Evolutionary conservation across 2,329 filamentous ascomycete species (phyloP).

Genomic region (Acrocalymma vagum): DNA sequence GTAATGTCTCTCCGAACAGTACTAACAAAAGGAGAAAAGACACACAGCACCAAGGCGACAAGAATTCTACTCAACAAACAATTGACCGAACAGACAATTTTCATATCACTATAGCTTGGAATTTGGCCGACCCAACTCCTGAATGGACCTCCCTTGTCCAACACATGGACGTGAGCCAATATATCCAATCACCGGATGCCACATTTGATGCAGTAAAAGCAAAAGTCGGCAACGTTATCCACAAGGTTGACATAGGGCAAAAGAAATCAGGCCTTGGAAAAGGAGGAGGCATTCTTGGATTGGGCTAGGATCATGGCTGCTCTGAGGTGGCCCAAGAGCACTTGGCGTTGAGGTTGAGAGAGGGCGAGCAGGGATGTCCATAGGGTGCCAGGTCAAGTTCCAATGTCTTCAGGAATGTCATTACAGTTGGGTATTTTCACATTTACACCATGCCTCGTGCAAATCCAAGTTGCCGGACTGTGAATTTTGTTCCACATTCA

Average conservation of each 20-base stretch:
- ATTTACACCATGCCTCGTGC: no score
- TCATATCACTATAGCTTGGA: constrained; percentile 92
- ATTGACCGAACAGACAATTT: constrained; percentile 68
- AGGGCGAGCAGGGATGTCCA: no score
- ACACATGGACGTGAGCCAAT: constrained; percentile 27
- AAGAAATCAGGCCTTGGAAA: constrained; percentile 23
- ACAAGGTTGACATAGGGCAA: constrained; percentile 37
- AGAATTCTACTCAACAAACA: constrained; percentile 1
- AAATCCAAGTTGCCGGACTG: no score
- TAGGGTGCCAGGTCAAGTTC: no score
- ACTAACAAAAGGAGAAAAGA: constrained; percentile 23
- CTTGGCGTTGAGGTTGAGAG: no score
- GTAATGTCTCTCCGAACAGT: constrained; percentile 14
- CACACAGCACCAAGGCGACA: constrained; percentile 6
- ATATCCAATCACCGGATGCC: constrained; percentile 29
- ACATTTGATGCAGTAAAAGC: constrained; percentile 55
- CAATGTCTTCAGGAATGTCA: no score
- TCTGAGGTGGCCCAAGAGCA: no score
- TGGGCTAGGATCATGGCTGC: no score
- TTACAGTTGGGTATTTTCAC: no score
- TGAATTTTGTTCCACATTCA: no score
- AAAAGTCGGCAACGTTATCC: constrained; percentile 55
- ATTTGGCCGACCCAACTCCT: constrained; percentile 36
- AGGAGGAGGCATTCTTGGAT: constrained; percentile 21
- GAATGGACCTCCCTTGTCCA: constrained; percentile 34